These are phyloP conservation scores for Blastocystis sp. DNA, from an alignment of 352 stramenopile species.

Conservation along the genomic window DNA sequence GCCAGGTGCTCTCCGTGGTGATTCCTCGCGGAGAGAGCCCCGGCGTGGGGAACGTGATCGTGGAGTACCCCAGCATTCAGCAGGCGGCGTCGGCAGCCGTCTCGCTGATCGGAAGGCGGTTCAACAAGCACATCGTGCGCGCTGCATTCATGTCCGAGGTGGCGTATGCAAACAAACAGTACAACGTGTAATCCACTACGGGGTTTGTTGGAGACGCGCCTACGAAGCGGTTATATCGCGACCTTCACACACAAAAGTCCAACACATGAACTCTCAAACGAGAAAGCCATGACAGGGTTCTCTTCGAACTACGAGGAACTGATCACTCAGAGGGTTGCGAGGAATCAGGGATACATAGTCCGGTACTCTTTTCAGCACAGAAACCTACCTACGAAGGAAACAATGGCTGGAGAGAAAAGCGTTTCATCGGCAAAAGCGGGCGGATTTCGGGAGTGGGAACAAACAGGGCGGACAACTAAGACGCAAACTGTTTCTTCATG, in stretches of 20 bases:
- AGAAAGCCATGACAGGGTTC: neutral
- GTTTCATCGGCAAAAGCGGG: neutral
- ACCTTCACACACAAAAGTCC: neutral
- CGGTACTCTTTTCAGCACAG: neutral
- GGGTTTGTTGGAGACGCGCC: neutral
- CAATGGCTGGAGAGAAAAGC: neutral
- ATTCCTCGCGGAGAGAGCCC: constrained; percentile 53
- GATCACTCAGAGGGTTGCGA: neutral
- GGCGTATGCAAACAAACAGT: constrained; percentile 68
- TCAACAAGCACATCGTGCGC: constrained; percentile 65
- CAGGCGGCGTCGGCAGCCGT: constrained; percentile 56
- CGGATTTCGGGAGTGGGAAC: neutral
- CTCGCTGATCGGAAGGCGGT: constrained; percentile 58
- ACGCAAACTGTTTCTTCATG: constrained; percentile 41
- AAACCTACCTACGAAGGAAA: neutral
- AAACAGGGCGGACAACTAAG: constrained; percentile 22
- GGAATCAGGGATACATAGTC: neutral
- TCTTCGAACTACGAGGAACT: neutral
- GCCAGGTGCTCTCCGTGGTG: constrained; percentile 64
- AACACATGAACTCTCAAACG: neutral
- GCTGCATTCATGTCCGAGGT: constrained; percentile 66
- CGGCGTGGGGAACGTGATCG: constrained; percentile 65
- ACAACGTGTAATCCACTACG: constrained; percentile 25
- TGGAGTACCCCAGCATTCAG: constrained; percentile 68
- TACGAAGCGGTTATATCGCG: neutral